phyloP scores from a whole-genome alignment of 1,139 yeast genomes.

The Candida tropicalis region DNA sequence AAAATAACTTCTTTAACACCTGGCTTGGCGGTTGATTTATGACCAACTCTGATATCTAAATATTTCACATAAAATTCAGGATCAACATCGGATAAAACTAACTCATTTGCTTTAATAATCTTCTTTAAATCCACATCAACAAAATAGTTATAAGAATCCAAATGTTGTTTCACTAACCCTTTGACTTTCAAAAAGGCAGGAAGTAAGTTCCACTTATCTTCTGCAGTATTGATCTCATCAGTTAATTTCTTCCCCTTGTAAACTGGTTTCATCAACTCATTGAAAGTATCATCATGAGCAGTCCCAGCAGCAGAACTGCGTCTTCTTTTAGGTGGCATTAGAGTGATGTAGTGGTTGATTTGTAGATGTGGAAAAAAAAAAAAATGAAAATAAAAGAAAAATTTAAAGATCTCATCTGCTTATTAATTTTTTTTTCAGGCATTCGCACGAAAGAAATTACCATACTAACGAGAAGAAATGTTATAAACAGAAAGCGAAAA shows the following conservation, averaged over 20 bases:
- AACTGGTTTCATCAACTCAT: slow-evolving; percentile 74
- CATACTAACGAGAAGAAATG: neutral
- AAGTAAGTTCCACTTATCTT: slow-evolving; percentile 93
- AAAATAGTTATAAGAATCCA: slow-evolving; percentile 94
- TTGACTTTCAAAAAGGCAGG: slow-evolving; percentile 96
- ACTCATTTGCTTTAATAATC: slow-evolving; percentile 87
- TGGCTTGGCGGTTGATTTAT: slow-evolving; percentile 55
- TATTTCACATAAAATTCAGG: slow-evolving; percentile 94
- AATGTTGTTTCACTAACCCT: slow-evolving; percentile 94
- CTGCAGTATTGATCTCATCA: slow-evolving; percentile 86
- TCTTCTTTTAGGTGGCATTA: slow-evolving; percentile 23
- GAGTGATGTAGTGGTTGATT: neutral
- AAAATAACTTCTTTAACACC: slow-evolving; percentile 63
- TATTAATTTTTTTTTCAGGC: neutral
- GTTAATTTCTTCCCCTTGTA: slow-evolving; percentile 85
- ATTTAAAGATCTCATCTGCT: slow-evolving; percentile 12
- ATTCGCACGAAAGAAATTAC: neutral
- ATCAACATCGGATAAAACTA: slow-evolving; percentile 90
- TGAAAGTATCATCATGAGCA: slow-evolving; percentile 56
- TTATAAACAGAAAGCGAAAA: neutral
- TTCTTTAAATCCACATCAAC: slow-evolving; percentile 92
- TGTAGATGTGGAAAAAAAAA: neutral
- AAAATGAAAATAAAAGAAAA: neutral
- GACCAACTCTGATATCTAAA: slow-evolving; percentile 87
- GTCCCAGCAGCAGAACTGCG: slow-evolving; percentile 17